phyloP scores from a whole-genome alignment of 78 protist species.

The Protostelium mycophagum region DNA sequence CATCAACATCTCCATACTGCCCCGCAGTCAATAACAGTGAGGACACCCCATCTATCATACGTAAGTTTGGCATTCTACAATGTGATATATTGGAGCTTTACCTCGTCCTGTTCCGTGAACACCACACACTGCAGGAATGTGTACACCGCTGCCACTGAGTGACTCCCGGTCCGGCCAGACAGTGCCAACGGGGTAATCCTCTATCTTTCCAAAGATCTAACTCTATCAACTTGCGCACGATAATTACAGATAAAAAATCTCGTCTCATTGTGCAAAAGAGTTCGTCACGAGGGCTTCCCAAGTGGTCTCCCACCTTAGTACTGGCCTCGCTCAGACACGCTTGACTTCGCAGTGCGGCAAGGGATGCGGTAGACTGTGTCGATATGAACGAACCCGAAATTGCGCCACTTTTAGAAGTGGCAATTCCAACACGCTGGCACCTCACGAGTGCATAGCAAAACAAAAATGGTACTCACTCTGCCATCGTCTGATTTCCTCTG shows the following conservation, averaged over 20 bases:
- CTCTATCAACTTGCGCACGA: not conserved
- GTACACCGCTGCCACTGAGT: not conserved
- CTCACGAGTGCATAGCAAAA: too few species aligned
- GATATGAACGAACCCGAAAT: too few species aligned
- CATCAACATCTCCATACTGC: not conserved
- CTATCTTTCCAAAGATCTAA: not conserved
- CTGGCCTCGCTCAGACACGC: too few species aligned
- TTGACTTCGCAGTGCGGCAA: too few species aligned
- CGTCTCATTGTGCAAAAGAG: too few species aligned
- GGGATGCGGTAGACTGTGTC: too few species aligned
- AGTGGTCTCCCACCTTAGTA: too few species aligned
- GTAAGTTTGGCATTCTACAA: not conserved
- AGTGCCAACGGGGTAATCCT: not conserved
- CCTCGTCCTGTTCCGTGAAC: not conserved
- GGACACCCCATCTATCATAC: not conserved
- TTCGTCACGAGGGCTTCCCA: too few species aligned
- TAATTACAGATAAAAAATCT: too few species aligned
- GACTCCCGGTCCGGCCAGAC: not conserved
- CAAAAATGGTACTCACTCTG: too few species aligned
- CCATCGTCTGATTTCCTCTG: not conserved
- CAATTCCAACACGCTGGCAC: too few species aligned
- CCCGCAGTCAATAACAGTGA: not conserved
- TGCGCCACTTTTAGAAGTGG: too few species aligned
- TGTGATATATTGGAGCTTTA: not conserved
- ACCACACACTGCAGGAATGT: not conserved